Base-by-base conservation (phyloP, 495 filamentous ascomycete species). In the Penicillium maclennaniae region DNA sequence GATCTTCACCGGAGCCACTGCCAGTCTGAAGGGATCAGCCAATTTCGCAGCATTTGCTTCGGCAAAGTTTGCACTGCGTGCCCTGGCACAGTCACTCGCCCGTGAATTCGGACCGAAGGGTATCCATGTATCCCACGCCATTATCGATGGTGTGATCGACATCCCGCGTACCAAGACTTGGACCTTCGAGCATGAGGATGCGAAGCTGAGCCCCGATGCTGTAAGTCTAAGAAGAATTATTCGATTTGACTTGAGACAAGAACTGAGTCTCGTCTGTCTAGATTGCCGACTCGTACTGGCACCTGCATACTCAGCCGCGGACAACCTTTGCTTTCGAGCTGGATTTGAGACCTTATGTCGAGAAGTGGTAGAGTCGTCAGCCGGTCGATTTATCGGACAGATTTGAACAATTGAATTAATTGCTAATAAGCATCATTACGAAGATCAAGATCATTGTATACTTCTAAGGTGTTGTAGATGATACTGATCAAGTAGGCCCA, bases 251-350 rank as follows among this genome's bases (percentile, higher is more conserved):
- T 23, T 34, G 12, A 15, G 15, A 47, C 23, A 8, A 6, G 9
- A 23, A 47, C 59, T 71, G 38, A 70, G 47, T 41, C 7, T 1
- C 9, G 7, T 45, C n/a, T 26, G 23, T 27, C 14, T 64, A 93
- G 87, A 96, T 96, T 76, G 91, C 92, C 50, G 90, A 95, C 49
- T 73, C 80, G 43, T 96, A 97, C 63, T 96, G 90, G 91, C 73
- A 87, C 69, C 63, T 96, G 54, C 92, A 96, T 68, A 88, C 86
- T 3, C 92, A 97, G 72, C 88, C 87, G 17, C 77, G 82, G 50
- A 87, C 86, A 14, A 81, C 81, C 6, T 95, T 91, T 62, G 92
- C 90, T 1, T 88, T 87, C 61, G 89, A 96, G 76, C 62, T 96
- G 55, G 92, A 96, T 74, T 68, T 95, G 47, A 73, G 90, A 53